phyloP scores from a whole-genome alignment of 345 rosid genomes.

The Euphorbia pulcherrima region DNA sequence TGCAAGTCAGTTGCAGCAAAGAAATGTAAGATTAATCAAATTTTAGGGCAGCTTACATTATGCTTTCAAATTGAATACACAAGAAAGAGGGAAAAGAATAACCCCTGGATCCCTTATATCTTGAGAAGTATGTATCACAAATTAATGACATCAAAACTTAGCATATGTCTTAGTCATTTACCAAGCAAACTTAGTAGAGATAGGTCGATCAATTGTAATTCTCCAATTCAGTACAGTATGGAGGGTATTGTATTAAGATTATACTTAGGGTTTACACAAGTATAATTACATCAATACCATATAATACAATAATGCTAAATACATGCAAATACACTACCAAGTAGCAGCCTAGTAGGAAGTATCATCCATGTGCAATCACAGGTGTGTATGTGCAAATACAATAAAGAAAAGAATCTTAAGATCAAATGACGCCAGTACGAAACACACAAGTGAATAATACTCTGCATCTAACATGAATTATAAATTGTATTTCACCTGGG shows the following conservation, averaged over 20 bases:
- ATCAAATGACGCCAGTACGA: background rate
- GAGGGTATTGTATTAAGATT: no score
- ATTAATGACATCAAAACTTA: background rate
- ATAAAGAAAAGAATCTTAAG: constrained; percentile 1
- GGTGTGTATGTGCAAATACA: background rate
- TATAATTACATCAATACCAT: no score
- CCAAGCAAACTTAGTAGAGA: no score
- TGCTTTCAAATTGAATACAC: background rate
- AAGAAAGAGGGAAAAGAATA: background rate
- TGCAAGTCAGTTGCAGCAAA: constrained; percentile 13
- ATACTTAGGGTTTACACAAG: no score
- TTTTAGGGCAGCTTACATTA: background rate
- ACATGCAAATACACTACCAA: no score
- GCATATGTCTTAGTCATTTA: no score
- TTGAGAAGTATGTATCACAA: background rate
- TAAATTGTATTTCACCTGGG: background rate
- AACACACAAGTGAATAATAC: background rate
- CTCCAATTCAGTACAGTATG: no score
- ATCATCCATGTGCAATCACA: constrained; percentile 11
- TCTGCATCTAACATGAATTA: background rate
- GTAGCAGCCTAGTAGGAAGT: no score
- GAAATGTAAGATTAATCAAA: constrained; percentile 1
- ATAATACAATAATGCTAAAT: no score
- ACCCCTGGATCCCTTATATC: background rate
- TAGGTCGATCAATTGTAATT: no score